Conservation (phyloP, 2,329 filamentous ascomycete genomes). For the Sporothrix protearum region DNA sequence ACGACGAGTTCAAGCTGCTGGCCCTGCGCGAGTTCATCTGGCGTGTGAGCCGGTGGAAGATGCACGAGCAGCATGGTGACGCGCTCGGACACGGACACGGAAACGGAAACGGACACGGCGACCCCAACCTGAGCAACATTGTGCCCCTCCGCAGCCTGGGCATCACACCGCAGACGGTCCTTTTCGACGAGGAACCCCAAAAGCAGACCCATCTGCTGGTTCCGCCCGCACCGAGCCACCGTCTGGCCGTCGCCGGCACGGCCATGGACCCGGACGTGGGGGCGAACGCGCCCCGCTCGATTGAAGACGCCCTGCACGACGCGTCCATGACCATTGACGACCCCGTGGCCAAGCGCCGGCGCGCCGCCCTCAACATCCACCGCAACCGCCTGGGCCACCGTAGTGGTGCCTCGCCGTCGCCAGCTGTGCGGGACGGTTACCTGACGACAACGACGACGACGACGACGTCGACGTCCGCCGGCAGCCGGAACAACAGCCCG, state of each 20-base stretch:
- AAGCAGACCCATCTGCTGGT: slow-evolving; percentile 38
- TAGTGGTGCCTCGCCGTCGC: slow-evolving; percentile 37
- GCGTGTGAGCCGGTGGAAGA: slow-evolving; percentile 71
- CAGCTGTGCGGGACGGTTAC: slow-evolving; percentile 30
- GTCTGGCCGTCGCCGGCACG: slow-evolving; percentile 33
- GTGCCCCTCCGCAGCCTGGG: slow-evolving; percentile 71
- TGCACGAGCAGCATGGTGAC: slow-evolving; percentile 49
- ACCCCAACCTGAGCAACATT: slow-evolving; percentile 61
- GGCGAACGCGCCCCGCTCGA: slow-evolving; percentile 56
- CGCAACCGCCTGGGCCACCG: slow-evolving; percentile 43
- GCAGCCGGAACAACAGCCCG: slow-evolving; percentile 31
- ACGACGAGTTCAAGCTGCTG: slow-evolving; percentile 88
- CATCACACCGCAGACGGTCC: slow-evolving; percentile 80
- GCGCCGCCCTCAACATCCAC: slow-evolving; percentile 51
- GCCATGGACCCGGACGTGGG: slow-evolving; percentile 34
- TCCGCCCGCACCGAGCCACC: slow-evolving; percentile 27
- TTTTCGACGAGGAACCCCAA: slow-evolving; percentile 76
- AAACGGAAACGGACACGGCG: slow-evolving; percentile 28
- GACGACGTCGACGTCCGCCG: too few relatives aligned
- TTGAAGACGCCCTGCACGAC: slow-evolving; percentile 85
- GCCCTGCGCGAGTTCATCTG: slow-evolving; percentile 87
- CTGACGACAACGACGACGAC: slow-evolving; percentile 30
- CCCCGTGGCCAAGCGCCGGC: slow-evolving; percentile 52
- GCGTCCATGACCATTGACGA: slow-evolving; percentile 85
- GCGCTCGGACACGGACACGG: too few relatives aligned